Evolutionary conservation across 23 red algal genomes (phyloP).

Genomic region (Agarophyton chilense): DNA sequence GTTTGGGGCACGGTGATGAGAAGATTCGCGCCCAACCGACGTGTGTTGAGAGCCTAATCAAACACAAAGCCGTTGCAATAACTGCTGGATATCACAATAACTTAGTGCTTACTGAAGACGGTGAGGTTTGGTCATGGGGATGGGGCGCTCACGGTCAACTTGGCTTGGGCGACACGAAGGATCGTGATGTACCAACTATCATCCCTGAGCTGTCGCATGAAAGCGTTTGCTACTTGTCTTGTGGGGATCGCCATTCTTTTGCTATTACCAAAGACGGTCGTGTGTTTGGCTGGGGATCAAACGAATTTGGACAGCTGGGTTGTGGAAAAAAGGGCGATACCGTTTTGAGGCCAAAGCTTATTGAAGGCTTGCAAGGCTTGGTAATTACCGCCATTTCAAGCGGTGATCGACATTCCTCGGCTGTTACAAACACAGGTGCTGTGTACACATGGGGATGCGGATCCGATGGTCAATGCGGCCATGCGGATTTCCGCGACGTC

Average conservation of each 20-base stretch:
- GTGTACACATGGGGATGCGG: slow-evolving; percentile 98
- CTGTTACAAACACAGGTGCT: slow-evolving; percentile 83
- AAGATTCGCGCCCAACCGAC: slow-evolving; percentile 75
- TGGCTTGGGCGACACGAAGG: slow-evolving; percentile 78
- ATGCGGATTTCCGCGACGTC: slow-evolving; percentile 59
- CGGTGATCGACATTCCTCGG: slow-evolving; percentile 95
- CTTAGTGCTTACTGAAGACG: slow-evolving; percentile 73
- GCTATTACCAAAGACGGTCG: slow-evolving; percentile 78
- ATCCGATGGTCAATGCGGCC: slow-evolving; percentile 85
- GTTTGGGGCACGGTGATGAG: slow-evolving; percentile 91
- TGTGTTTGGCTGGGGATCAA: slow-evolving; percentile 93
- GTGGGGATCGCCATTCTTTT: slow-evolving; percentile 92
- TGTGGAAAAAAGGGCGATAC: slow-evolving; percentile 73
- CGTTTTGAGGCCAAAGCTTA: slow-evolving; percentile 47
- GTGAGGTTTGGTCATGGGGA: slow-evolving; percentile 91
- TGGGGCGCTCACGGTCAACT: slow-evolving; percentile 99
- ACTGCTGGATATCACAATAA: slow-evolving; percentile 94
- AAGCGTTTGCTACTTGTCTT: slow-evolving; percentile 63
- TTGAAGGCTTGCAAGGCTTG: slow-evolving; percentile 78
- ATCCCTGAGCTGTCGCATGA: slow-evolving; percentile 59
- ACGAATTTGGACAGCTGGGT: slow-evolving; percentile 98
- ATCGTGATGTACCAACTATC: slow-evolving; percentile 66
- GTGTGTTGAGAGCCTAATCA: slow-evolving; percentile 54
- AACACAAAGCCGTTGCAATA: slow-evolving; percentile 41
- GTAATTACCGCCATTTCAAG: slow-evolving; percentile 68